These are phyloP conservation scores for Aspergillus transmontanensis DNA, from an alignment of 2,329 filamentous ascomycete genomes.

Conservation along the genomic window DNA sequence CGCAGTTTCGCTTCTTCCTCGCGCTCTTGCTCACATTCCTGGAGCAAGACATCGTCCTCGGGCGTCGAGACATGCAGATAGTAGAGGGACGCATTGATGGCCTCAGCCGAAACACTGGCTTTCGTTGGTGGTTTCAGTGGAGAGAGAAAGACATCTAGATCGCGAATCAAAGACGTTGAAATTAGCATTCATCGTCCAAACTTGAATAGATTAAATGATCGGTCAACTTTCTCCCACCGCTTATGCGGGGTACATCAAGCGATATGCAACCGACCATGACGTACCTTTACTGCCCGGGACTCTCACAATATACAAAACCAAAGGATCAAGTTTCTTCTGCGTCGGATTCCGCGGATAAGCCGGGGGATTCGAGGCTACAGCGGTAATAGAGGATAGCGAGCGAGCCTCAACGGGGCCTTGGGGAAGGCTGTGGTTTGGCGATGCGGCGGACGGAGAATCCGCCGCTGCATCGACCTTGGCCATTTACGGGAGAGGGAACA, in stretches of 20 bases:
- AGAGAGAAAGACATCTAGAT: constrained; percentile 83
- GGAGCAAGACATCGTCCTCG: constrained; percentile 53
- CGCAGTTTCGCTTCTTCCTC: constrained; percentile 30
- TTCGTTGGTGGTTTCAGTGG: constrained; percentile 86
- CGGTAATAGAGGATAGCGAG: constrained; percentile 78
- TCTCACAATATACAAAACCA: constrained; percentile 87
- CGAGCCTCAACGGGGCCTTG: constrained; percentile 68
- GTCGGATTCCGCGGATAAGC: constrained; percentile 78
- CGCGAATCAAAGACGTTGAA: constrained; percentile 4
- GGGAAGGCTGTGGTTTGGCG: constrained; percentile 16
- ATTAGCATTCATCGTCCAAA: constrained; percentile 12
- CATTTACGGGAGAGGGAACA: constrained; percentile 17
- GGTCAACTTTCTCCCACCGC: constrained; percentile 5
- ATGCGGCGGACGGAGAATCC: constrained; percentile 28
- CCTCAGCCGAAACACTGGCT: constrained; percentile 78
- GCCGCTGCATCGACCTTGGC: constrained; percentile 27
- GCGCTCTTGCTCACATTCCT: constrained; percentile 42
- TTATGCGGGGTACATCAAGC: constrained; percentile 10
- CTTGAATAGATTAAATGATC: not conserved
- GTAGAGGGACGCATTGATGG: constrained; percentile 85
- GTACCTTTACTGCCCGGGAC: constrained; percentile 88
- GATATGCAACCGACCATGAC: constrained; percentile 7
- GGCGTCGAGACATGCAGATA: constrained; percentile 79
- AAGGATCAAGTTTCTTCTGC: constrained; percentile 66
- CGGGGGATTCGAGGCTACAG: constrained; percentile 82